These are phyloP conservation scores for Dactylella cylindrospora DNA, from an alignment of 2,329 filamentous ascomycete genomes.

Conservation along the genomic window DNA sequence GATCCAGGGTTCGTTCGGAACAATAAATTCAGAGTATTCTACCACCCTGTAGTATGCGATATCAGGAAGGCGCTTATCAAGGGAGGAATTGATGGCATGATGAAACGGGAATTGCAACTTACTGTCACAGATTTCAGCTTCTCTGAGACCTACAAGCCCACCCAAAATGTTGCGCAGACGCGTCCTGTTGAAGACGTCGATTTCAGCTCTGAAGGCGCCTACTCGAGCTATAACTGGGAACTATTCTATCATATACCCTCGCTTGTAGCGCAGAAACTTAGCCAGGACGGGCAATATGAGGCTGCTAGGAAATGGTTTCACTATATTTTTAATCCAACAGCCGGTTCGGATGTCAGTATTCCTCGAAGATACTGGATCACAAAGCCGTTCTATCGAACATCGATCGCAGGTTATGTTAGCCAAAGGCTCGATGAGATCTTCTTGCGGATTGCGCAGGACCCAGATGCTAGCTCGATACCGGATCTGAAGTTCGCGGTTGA, in stretches of 20 bases:
- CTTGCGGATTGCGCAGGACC: background rate
- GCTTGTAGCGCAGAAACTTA: conserved; percentile 3
- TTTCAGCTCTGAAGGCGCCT: conserved; percentile 4
- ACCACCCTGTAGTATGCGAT: conserved; percentile 4
- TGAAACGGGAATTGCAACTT: background rate
- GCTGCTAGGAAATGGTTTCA: conserved; percentile 3
- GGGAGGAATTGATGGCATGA: background rate
- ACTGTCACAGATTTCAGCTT: background rate
- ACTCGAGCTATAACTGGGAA: conserved; percentile 18
- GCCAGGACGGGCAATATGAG: conserved; percentile 2
- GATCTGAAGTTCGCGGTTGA: conserved; percentile 1
- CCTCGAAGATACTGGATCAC: conserved; percentile 13
- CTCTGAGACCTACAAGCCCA: background rate
- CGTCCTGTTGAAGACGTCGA: conserved; percentile 2
- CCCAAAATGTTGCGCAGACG: background rate
- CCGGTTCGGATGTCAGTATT: background rate
- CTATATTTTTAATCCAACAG: conserved; percentile 16
- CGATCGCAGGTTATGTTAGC: background rate
- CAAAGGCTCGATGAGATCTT: conserved; percentile 8
- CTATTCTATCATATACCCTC: conserved; percentile 15
- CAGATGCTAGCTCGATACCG: background rate
- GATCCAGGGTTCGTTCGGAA: background rate
- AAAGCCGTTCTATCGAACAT: conserved; percentile 12
- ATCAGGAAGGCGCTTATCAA: background rate
- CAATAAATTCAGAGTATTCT: conserved; percentile 8